phyloP scores from a whole-genome alignment of 305 asterid species.

The Fraxinus dipetala region DNA sequence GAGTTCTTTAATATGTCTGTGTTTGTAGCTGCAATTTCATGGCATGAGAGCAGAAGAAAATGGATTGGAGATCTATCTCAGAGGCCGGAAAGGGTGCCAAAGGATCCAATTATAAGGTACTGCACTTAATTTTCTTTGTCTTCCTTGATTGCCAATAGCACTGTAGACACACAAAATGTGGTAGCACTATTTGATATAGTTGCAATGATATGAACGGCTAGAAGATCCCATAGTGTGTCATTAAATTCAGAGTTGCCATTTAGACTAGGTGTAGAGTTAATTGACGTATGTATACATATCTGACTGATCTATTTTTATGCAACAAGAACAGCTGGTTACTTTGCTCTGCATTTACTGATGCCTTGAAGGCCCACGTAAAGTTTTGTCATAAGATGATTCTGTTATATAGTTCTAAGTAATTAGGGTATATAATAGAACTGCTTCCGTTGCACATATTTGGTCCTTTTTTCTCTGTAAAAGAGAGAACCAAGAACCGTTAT shows the following conservation, averaged over 20 bases:
- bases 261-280: not conserved
- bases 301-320: not conserved
- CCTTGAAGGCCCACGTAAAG: not conserved
- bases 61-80: conserved; percentile 68
- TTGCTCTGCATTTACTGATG: not conserved
- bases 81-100: conserved; percentile 42
- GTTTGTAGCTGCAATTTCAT: conserved; percentile 67
- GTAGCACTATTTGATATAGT: not conserved
- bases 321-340: not conserved
- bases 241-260: not conserved
- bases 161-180: not conserved
- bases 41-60: conserved; percentile 72
- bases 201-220: not conserved
- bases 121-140: conserved; percentile 1
- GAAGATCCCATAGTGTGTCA: not conserved
- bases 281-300: not conserved
- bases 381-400: not conserved
- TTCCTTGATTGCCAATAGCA: not conserved
- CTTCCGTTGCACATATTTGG: not conserved
- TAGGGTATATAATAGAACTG: not conserved
- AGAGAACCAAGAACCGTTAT: not conserved
- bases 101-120: conserved; percentile 85
- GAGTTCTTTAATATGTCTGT: not conserved
- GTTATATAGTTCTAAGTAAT: not conserved
- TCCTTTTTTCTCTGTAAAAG: not conserved